Evolutionary conservation across 441 rosid genomes (phyloP), one percentile per base, ranked within the genome.

Genomic region (Adansonia gregorii): DNA sequence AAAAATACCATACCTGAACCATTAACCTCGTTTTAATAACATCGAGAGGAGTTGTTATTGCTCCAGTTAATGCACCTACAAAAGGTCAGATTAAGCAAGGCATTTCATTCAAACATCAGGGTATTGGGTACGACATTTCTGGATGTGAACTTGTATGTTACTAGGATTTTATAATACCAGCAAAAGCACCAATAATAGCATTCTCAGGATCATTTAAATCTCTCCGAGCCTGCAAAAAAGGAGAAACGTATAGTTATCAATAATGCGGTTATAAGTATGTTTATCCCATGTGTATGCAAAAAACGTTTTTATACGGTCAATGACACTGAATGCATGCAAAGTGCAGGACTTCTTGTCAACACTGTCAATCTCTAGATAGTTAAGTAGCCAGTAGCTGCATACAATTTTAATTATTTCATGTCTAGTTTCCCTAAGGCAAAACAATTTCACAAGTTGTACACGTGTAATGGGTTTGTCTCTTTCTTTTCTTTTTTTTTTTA

Each of bases 11-110:
- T 86, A 94, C 98, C 94, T 94, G 98, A 89, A 90, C 87, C 98
- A 95, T 95, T 82, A 94, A 84, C 75, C 99, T 91, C 75, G 99
- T 95, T 85, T 94, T 95, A 67, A 94, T 91, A 79, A 95, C 97
- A 84, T 94, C 99, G 17, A 91, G 97, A n/a, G 99, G 99, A 72
- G 98, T 94, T 60, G 99, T 95, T 59, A 94, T 87, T 76, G 98
- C 99, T 84, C 98, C 99, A 2, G 99, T 94, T 66, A 94, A 79
- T 45, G 97, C 98, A 82, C 98, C 98, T 95, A 66, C 55, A 78
- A 73, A 65, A 46, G n/a, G 43, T 20, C 2, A 35, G 31, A 72
- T 45, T 4, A 69, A 14, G 51, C n/a, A 31, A 48, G 6, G 48
- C 24, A 54, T 54, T 70, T 70, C 31, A 54, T 35, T 71, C 68